These are phyloP conservation scores for Sesbania bispinosa DNA, from an alignment of 306 rosid species.

Conservation along the genomic window DNA sequence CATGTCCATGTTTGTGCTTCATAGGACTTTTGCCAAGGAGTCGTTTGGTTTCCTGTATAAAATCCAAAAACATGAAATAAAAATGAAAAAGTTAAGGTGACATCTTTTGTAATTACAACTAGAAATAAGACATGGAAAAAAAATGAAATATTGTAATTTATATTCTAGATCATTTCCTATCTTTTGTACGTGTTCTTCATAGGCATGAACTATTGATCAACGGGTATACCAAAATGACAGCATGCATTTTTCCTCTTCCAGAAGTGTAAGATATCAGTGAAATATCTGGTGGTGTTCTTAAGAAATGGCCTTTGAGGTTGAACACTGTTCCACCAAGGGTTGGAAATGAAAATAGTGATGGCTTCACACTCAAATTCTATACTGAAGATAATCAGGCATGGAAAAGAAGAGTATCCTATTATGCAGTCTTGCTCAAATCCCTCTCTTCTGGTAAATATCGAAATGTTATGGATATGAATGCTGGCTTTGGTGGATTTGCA, in stretches of 20 bases:
- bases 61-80: too few relatives aligned
- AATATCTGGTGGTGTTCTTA: constrained; percentile 40
- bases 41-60: too few relatives aligned
- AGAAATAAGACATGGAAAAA: too few relatives aligned
- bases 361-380: constrained; percentile 6
- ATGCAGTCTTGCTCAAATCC: constrained; percentile 33
- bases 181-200: neutral
- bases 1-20: too few relatives aligned
- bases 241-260: constrained; percentile 54
- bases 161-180: neutral
- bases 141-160: too few relatives aligned
- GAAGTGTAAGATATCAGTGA: constrained; percentile 32
- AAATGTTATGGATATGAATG: constrained; percentile 67
- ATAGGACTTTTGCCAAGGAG: too few relatives aligned
- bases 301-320: constrained; percentile 50
- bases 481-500: constrained; percentile 52
- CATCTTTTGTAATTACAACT: too few relatives aligned
- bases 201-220: constrained; percentile 18
- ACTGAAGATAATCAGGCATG: constrained; percentile 36
- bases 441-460: constrained; percentile 40
- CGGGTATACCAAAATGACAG: constrained; percentile 58
- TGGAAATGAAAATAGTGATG: constrained; percentile 20
- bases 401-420: constrained; percentile 41
- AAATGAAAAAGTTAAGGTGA: too few relatives aligned
- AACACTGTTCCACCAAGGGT: constrained; percentile 40